These are phyloP conservation scores for Triadica sebifera DNA, from an alignment of 345 rosid species.

Conservation along the genomic window DNA sequence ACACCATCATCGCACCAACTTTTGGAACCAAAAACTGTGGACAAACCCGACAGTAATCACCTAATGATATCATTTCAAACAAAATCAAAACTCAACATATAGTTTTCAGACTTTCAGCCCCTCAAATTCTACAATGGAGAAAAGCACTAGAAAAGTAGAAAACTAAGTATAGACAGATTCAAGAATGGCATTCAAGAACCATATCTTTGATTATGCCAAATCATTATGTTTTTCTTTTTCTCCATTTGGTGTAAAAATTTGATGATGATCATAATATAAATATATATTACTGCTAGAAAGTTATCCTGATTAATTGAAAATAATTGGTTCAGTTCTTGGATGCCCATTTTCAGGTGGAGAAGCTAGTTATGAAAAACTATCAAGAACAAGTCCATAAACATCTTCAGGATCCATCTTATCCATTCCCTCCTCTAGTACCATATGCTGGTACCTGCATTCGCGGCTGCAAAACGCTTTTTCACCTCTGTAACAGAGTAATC, in stretches of 20 bases:
- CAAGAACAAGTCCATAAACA: conserved; percentile 23
- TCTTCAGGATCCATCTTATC: conserved; percentile 27
- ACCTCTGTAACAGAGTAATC: conserved; percentile 46
- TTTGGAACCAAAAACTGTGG: conserved; percentile 17
- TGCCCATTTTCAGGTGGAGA: too few species aligned
- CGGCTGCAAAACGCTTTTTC: conserved; percentile 91
- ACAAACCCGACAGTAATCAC: conserved; percentile 22
- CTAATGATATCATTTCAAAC: conserved; percentile 15
- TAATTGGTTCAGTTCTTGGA: conserved; percentile 1
- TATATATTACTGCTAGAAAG: neutral
- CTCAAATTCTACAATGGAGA: neutral
- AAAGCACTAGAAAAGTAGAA: neutral
- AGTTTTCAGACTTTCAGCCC: conserved; percentile 6
- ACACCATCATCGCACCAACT: conserved; percentile 21
- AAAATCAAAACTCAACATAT: conserved; percentile 22
- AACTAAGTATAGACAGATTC: neutral
- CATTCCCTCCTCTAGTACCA: conserved; percentile 49
- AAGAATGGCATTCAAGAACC: conserved; percentile 6
- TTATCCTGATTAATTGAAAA: neutral
- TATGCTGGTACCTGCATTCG: conserved; percentile 75
- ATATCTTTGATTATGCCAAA: neutral
- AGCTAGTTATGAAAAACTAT: too few species aligned
- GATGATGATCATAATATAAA: neutral
- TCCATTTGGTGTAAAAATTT: neutral
- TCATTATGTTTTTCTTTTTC: neutral